Evolutionary conservation across 805 yeast genomes (phyloP).

Genomic region (Saturnispora gosingensis): DNA sequence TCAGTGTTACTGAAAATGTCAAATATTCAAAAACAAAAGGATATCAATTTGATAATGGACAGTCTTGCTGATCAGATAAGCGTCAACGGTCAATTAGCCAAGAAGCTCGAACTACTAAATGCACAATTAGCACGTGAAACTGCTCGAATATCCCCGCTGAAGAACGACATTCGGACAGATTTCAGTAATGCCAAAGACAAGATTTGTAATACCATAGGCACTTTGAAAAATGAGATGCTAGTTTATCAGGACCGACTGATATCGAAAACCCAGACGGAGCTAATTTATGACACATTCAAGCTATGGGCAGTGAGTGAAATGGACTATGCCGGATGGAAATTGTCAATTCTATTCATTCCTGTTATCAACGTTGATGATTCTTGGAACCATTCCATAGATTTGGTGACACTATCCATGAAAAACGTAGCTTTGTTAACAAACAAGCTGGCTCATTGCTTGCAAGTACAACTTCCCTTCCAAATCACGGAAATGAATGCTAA

Average conservation of each 20-base stretch:
- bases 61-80: neutral
- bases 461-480: constrained; percentile 18
- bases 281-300: neutral
- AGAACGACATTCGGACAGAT: neutral
- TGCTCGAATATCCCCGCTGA: neutral
- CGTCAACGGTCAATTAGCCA: neutral
- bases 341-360: constrained; percentile 20
- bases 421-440: constrained; percentile 14
- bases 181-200: neutral
- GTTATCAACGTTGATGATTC: constrained; percentile 18
- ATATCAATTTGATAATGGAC: neutral
- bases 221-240: neutral
- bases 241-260: constrained; percentile 1
- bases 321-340: constrained; percentile 5
- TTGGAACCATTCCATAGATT: constrained; percentile 14
- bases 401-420: constrained; percentile 19
- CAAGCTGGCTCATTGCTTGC: constrained; percentile 13
- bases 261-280: neutral
- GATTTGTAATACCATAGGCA: neutral
- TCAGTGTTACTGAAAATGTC: constrained; percentile 3
- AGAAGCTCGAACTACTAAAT: neutral
- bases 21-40: neutral
- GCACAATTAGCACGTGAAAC: neutral
- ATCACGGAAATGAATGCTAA: constrained; percentile 4
- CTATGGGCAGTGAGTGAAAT: constrained; percentile 8